These are phyloP conservation scores for Malassezia psittaci DNA, from an alignment of 1,284 basidiomycete species.

Conservation along the genomic window DNA sequence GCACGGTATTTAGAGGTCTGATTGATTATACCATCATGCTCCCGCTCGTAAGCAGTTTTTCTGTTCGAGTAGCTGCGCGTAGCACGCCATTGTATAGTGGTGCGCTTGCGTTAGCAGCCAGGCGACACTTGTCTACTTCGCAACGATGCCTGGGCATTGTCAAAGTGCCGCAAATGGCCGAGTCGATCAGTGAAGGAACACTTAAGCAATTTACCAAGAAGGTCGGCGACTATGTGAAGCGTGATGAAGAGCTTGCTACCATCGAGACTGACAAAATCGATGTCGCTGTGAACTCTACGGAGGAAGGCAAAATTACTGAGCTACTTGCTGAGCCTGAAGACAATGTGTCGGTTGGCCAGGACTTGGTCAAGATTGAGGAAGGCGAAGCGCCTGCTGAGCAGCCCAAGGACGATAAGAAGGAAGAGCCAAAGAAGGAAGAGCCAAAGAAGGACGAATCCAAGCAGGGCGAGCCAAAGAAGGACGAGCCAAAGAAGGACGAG, in stretches of 20 bases:
- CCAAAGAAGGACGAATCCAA: slow-evolving; percentile 15
- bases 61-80: slow-evolving; percentile 6
- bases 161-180: slow-evolving; percentile 97
- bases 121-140: slow-evolving; percentile 24
- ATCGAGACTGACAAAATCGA: slow-evolving; percentile 99
- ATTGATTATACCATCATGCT: slow-evolving; percentile 10
- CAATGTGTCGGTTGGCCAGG: slow-evolving; percentile 87
- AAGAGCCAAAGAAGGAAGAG: slow-evolving; percentile 49
- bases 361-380: slow-evolving; percentile 80
- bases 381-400: slow-evolving; percentile 56
- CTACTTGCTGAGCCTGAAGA: slow-evolving; percentile 81
- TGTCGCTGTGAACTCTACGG: slow-evolving; percentile 87
- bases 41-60: slow-evolving; percentile 1
- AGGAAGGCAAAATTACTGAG: slow-evolving; percentile 77
- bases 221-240: slow-evolving; percentile 78
- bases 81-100: slow-evolving; percentile 5
- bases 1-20: no score
- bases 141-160: slow-evolving; percentile 57
- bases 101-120: slow-evolving; percentile 6
- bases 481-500: slow-evolving; percentile 38
- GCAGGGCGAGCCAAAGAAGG: slow-evolving; percentile 44
- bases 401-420: slow-evolving; percentile 47
- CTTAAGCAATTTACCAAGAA: slow-evolving; percentile 91
- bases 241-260: slow-evolving; percentile 89
- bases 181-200: slow-evolving; percentile 96